Evolutionary conservation across 225 moss, liverwort and hornwort species (phyloP).

Genomic region (Bryum argenteum): DNA sequence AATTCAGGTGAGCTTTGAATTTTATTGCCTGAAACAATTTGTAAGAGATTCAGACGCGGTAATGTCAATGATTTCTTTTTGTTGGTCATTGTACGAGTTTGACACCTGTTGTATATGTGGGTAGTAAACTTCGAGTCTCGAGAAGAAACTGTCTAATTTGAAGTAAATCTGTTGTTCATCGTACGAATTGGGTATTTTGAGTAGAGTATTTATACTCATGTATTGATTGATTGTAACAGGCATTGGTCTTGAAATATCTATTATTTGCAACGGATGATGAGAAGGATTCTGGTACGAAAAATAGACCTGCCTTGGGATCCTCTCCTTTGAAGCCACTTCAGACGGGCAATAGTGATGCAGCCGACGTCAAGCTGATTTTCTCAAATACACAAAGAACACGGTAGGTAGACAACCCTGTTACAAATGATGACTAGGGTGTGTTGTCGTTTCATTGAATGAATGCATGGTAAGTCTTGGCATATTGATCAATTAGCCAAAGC

Average conservation of each 20-base stretch:
- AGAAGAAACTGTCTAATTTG: background rate
- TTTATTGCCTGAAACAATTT: background rate
- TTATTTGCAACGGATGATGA: constrained; percentile 88
- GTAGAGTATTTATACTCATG: constrained; percentile 7
- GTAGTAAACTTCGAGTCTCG: background rate
- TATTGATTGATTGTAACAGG: constrained; percentile 55
- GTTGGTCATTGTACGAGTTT: background rate
- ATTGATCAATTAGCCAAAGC: constrained; percentile 12
- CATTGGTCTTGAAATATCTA: constrained; percentile 95
- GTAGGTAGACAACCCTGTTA: constrained; percentile 48
- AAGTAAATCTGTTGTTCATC: background rate
- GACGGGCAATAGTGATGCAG: constrained; percentile 45
- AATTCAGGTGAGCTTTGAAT: constrained; percentile 71
- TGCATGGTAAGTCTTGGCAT: background rate
- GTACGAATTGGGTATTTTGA: constrained; percentile 2
- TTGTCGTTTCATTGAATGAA: constrained; percentile 21
- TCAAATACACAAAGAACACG: constrained; percentile 78
- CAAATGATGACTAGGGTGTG: background rate
- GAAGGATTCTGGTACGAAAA: constrained; percentile 55
- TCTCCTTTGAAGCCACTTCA: constrained; percentile 55
- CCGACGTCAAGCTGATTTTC: constrained; percentile 67
- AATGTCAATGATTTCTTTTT: background rate
- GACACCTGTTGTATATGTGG: background rate
- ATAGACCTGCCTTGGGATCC: constrained; percentile 46
- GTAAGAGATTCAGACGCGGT: background rate